phyloP scores from a whole-genome alignment of 495 filamentous ascomycete species.

The Massariosphaeria phaeospora region DNA sequence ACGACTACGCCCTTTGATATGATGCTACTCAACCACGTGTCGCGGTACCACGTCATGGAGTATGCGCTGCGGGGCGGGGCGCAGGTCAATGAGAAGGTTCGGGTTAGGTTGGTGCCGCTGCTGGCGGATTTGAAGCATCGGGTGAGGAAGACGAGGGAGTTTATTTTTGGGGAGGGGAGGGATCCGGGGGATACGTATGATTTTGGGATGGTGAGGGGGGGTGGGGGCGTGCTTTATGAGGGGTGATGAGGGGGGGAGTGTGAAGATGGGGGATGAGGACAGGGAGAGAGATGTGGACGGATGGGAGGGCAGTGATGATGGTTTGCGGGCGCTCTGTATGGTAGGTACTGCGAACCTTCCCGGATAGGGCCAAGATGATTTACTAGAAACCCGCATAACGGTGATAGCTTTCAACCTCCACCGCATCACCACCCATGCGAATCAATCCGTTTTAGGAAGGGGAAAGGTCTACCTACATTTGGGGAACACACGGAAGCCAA shows the following conservation, averaged over 20 bases:
- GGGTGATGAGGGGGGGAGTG: slow-evolving; percentile 6
- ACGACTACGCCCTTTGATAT: slow-evolving; percentile 73
- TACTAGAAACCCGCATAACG: no score
- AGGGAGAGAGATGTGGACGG: no score
- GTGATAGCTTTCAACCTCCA: no score
- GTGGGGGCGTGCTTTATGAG: slow-evolving; percentile 19
- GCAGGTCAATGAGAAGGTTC: slow-evolving; percentile 50
- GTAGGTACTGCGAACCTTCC: no score
- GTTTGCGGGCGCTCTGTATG: no score
- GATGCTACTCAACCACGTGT: slow-evolving; percentile 63
- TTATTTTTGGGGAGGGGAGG: slow-evolving; percentile 52
- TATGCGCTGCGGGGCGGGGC: slow-evolving; percentile 51
- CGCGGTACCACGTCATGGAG: slow-evolving; percentile 58
- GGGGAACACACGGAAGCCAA: no score
- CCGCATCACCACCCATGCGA: no score
- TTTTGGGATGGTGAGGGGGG: slow-evolving; percentile 12
- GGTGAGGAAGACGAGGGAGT: slow-evolving; percentile 51
- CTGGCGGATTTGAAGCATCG: slow-evolving; percentile 47
- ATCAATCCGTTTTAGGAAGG: no score
- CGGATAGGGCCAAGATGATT: no score
- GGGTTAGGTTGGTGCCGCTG: slow-evolving; percentile 46
- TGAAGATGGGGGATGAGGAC: not conserved
- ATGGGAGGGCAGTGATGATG: no score
- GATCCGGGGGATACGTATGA: slow-evolving; percentile 37
- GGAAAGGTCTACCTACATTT: no score